A percentile compares a stretch with the other conserved stretches of the same genome.
Conservation (phyloP, 192 early-diverging fungal species). For the Backusella psychrophila region DNA sequence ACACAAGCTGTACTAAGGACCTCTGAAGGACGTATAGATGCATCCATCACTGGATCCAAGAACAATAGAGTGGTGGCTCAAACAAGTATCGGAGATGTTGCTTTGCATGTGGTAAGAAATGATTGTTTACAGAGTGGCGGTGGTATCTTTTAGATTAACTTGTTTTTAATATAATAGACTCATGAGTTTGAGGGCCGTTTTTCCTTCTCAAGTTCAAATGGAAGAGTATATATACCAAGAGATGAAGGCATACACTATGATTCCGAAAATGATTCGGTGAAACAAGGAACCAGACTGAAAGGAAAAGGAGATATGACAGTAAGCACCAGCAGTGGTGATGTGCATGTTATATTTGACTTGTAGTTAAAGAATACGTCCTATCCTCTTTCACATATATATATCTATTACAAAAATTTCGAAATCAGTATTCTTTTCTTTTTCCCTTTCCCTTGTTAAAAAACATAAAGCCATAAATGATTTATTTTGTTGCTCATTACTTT, state of each 20-base stretch:
- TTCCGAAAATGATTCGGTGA: not conserved
- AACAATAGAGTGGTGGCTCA: not conserved
- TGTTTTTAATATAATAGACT: not conserved
- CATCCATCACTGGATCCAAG: not conserved
- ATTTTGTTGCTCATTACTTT: too few relatives aligned
- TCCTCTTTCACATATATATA: not conserved
- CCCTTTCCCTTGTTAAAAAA: not conserved
- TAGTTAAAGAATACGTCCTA: not conserved
- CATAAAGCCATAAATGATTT: too few relatives aligned
- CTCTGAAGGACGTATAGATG: not conserved
- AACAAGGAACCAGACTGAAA: not conserved
- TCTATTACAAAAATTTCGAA: not conserved
- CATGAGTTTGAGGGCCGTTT: conserved; percentile 10
- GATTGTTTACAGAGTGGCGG: not conserved
- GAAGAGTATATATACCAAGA: not conserved
- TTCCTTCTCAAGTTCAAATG: not conserved
- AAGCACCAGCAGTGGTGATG: not conserved
- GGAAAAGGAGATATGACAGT: conserved; percentile 5
- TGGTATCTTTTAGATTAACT: not conserved
- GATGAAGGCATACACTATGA: not conserved
- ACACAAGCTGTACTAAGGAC: not conserved
- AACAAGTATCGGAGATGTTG: not conserved
- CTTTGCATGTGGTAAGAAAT: conserved; percentile 7
- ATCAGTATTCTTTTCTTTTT: not conserved
- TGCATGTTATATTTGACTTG: not conserved